Evolutionary conservation across 306 rosid genomes (phyloP).

Genomic region (Dalbergia cultrata): DNA sequence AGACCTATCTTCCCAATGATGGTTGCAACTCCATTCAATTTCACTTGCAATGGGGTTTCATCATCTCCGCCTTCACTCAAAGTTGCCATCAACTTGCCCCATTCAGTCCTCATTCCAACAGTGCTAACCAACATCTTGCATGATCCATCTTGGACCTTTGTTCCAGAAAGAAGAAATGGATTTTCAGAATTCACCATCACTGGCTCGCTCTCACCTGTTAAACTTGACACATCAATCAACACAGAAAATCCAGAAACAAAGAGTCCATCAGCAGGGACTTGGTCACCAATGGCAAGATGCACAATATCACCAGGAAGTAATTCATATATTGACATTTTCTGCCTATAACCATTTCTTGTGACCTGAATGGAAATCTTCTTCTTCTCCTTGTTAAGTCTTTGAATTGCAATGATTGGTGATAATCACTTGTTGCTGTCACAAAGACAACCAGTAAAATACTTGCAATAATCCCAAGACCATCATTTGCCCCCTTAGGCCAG

Average conservation of each 20-base stretch:
- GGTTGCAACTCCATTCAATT: constrained; percentile 97
- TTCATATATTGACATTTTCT: constrained; percentile 92
- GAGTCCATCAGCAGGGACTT: constrained; percentile 94
- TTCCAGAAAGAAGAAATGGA: constrained; percentile 95
- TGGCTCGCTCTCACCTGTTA: constrained; percentile 98
- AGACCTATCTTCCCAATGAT: constrained; percentile 93
- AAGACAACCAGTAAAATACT: constrained; percentile 92
- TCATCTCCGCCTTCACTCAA: constrained; percentile 97
- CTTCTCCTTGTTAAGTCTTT: constrained; percentile 96
- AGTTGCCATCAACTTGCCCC: constrained; percentile 99
- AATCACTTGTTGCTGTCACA: constrained; percentile 96
- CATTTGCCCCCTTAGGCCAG: constrained; percentile 95
- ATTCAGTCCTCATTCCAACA: constrained; percentile 98
- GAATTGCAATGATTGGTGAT: constrained; percentile 92
- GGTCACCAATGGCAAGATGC: constrained; percentile 89
- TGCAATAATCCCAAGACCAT: constrained; percentile 95
- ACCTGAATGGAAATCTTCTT: constrained; percentile 90
- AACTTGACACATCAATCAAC: constrained; percentile 88
- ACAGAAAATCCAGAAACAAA: constrained; percentile 89
- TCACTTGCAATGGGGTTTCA: constrained; percentile 97
- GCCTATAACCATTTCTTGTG: constrained; percentile 87
- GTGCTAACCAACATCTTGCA: constrained; percentile 92
- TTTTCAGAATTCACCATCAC: constrained; percentile 71
- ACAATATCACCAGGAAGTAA: constrained; percentile 96
- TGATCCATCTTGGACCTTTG: constrained; percentile 95